Evolutionary conservation across 1,139 yeast genomes (phyloP).

Genomic region (Debaryomycetaceae sp.): DNA sequence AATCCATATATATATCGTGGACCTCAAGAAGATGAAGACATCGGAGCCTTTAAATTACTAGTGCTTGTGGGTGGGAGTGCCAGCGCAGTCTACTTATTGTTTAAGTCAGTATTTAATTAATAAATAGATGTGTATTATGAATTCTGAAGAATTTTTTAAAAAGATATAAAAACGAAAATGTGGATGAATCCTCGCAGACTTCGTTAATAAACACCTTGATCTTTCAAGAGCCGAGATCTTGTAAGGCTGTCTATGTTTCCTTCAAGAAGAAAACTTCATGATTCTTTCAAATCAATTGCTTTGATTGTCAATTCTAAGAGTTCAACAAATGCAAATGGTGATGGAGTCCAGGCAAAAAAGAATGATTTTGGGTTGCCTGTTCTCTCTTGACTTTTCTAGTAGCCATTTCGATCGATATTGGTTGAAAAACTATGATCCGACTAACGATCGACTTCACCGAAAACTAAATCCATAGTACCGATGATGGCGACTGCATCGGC

Average conservation of each 20-base stretch:
- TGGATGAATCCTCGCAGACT: not conserved
- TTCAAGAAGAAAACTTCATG: not conserved
- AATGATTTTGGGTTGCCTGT: not conserved
- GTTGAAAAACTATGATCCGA: too few species aligned
- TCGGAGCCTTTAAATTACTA: slow-evolving; percentile 17
- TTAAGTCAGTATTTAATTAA: slow-evolving; percentile 12
- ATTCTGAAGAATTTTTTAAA: not conserved
- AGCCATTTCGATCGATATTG: too few species aligned
- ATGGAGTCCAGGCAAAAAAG: not conserved
- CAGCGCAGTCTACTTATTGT: slow-evolving; percentile 25
- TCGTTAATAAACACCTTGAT: not conserved
- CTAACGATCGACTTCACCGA: slow-evolving; percentile 89
- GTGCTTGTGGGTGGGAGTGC: slow-evolving; percentile 32
- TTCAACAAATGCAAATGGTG: slow-evolving; percentile 9
- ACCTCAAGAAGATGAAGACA: slow-evolving; percentile 25
- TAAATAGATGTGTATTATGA: slow-evolving; percentile 2
- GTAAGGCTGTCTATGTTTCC: not conserved
- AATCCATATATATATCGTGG: slow-evolving; percentile 34
- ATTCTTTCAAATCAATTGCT: not conserved
- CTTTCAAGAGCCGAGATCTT: not conserved
- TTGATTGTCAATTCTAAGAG: slow-evolving; percentile 6
- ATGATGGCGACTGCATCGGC: slow-evolving; percentile 94
- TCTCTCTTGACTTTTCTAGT: too few species aligned
- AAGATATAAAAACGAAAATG: not conserved
- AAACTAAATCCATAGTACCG: slow-evolving; percentile 94